Conservation (phyloP, 306 rosid genomes). For the Quercus berberidifolia region DNA sequence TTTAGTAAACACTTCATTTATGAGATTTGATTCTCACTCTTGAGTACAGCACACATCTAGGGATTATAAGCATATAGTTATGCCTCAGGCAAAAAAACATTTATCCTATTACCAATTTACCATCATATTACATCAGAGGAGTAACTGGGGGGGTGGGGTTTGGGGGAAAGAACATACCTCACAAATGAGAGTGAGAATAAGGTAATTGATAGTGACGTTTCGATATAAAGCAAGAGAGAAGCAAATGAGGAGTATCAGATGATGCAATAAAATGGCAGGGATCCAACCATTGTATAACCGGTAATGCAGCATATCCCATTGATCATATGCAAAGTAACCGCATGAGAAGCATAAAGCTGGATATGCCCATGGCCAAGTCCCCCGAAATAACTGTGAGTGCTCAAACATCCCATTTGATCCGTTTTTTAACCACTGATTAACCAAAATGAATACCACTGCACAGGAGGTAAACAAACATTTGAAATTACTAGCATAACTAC, state of each 20-base stretch:
- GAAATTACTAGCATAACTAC: background rate
- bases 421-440: conserved; percentile 39
- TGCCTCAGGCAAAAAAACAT: background rate
- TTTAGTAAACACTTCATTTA: conserved; percentile 1
- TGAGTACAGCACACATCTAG: background rate
- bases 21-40: background rate
- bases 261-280: conserved; percentile 84
- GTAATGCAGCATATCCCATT: conserved; percentile 84
- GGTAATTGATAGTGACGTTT: conserved; percentile 91
- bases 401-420: conserved; percentile 70
- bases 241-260: conserved; percentile 83
- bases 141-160: no score
- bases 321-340: conserved; percentile 97
- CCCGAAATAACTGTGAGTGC: conserved; percentile 71
- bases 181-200: conserved; percentile 87
- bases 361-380: conserved; percentile 86
- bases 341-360: conserved; percentile 88
- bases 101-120: background rate
- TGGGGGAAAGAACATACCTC: conserved; percentile 42
- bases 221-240: conserved; percentile 89
- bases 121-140: background rate
- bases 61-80: background rate
- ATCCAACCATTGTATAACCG: conserved; percentile 71
- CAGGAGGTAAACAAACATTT: background rate
- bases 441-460: conserved; percentile 77